A percentile compares a stretch with the other conserved stretches of the same genome.
These are phyloP conservation scores for Persicaria maculosa DNA, from an alignment of 148 eudicot genomes.

Conservation along the genomic window DNA sequence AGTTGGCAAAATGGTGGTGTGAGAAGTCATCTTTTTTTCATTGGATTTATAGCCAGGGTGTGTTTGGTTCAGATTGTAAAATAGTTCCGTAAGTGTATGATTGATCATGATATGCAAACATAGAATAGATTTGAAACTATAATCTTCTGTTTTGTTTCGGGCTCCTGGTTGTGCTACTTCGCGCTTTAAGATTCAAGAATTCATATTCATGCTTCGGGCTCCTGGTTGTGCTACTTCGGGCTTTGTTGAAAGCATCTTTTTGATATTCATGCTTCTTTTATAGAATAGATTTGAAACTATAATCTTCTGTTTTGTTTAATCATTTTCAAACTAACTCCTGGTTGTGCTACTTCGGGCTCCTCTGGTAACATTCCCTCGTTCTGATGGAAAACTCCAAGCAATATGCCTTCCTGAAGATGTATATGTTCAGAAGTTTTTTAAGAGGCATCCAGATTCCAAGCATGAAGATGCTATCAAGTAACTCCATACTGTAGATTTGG, in stretches of 20 bases:
- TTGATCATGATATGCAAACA: no score
- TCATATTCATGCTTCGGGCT: no score
- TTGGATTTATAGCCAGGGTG: no score
- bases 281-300: background rate
- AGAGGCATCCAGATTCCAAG: slow-evolving; percentile 67
- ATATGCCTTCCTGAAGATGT: slow-evolving; percentile 76
- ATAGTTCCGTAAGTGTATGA: no score
- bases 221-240: no score
- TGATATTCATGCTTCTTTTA: background rate
- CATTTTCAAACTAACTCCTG: background rate
- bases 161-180: no score
- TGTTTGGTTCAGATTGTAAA: no score
- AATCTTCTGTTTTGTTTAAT: background rate
- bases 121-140: no score
- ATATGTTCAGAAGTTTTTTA: slow-evolving; percentile 57
- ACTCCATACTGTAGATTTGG: background rate
- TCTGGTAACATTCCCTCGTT: slow-evolving; percentile 70
- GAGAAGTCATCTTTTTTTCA: no score
- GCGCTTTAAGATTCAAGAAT: no score
- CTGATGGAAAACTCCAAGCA: slow-evolving; percentile 46
- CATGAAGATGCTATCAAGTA: slow-evolving; percentile 84
- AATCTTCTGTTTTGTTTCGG: no score
- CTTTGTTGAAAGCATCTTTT: background rate
- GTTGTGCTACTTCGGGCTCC: slow-evolving; percentile 54
- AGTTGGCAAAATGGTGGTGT: no score